A percentile compares a stretch with the other conserved stretches of the same genome.
Evolutionary conservation across 805 yeast genomes (phyloP).

Genomic region (Candida khao-thaluensis): DNA sequence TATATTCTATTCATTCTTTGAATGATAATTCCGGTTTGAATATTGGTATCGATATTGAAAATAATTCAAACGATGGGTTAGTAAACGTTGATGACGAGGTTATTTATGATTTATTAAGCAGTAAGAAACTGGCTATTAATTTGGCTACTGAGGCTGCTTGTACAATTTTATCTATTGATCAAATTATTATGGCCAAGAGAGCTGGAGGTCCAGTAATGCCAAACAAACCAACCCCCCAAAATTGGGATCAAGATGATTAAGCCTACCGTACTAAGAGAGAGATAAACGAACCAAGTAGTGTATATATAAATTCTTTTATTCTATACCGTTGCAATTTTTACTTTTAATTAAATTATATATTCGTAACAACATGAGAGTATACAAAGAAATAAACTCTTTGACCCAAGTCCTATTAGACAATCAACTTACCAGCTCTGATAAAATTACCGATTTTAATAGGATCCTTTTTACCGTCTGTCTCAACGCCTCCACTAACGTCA

Average conservation of each 20-base stretch:
- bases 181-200: conserved; percentile 97
- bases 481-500: conserved; percentile 96
- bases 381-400: too few relatives aligned
- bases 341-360: background rate
- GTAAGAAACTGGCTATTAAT: conserved; percentile 83
- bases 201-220: conserved; percentile 98
- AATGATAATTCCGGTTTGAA: conserved; percentile 32
- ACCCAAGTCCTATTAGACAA: too few relatives aligned
- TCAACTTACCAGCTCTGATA: conserved; percentile 48
- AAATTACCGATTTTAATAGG: conserved; percentile 57
- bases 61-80: conserved; percentile 55
- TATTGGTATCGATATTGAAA: conserved; percentile 77
- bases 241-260: conserved; percentile 93
- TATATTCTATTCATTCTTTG: conserved; percentile 80
- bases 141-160: conserved; percentile 95
- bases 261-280: too few relatives aligned
- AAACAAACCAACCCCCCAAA: conserved; percentile 79
- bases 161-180: conserved; percentile 89
- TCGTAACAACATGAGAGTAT: conserved; percentile 2
- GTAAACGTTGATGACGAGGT: conserved; percentile 68
- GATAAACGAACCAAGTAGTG: too few relatives aligned
- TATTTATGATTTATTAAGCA: conserved; percentile 74
- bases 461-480: conserved; percentile 75
- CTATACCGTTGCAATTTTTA: too few relatives aligned
- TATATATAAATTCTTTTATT: too few relatives aligned